Base-by-base conservation (phyloP, 345 rosid genomes). In the Lumnitzera racemosa region DNA sequence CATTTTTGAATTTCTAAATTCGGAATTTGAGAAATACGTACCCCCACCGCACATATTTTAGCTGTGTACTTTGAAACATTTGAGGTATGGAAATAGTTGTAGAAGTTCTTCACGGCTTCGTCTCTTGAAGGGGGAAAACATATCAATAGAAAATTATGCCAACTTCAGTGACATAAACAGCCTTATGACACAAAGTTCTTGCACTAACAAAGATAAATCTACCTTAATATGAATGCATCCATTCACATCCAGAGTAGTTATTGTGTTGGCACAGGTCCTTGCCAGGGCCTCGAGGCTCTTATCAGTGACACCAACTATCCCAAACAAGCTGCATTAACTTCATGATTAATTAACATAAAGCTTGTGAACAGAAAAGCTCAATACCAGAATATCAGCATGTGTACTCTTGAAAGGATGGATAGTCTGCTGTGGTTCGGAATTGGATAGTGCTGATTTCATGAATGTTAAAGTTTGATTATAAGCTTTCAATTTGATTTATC, bases 211-310 rank as follows among this genome's bases (percentile, higher is more conserved):
- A 68, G 27, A 48, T 10, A n/a, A 47, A 3, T 50, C 36, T 68
- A 89, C 96, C 88, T 92, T 92, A 62, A 92, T 85, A 71, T 88
- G 84, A 46, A 82, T 78, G 66, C 98, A 91, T 63, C 96, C 98
- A 68, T 91, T 91, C 46, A 91, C 95, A 67, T 91, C 96, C 47
- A 92, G 89, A 43, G 98, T 92, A 43, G 85, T 80, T 47, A 92
- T 72, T 12, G 86, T 78, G 48, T 65, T 76, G 12, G 91, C 82
- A 76, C 94, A 92, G 56, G 70, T 83, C 48, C 64, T 78, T n/a
- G 89, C 83, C 52, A 92, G 89, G 63, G 66, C 74, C 75, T 87
- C 89, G 61, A 89, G 72, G 74, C 91, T 85, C 69, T 59, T 83
- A 72, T 92, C 91, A 24, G 89, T 92, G 67, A 89, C 96, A 58